A percentile compares a stretch with the other conserved stretches of the same genome.
Conservation (phyloP, 768 basidiomycete genomes). For the Tylopilus intermedius region DNA sequence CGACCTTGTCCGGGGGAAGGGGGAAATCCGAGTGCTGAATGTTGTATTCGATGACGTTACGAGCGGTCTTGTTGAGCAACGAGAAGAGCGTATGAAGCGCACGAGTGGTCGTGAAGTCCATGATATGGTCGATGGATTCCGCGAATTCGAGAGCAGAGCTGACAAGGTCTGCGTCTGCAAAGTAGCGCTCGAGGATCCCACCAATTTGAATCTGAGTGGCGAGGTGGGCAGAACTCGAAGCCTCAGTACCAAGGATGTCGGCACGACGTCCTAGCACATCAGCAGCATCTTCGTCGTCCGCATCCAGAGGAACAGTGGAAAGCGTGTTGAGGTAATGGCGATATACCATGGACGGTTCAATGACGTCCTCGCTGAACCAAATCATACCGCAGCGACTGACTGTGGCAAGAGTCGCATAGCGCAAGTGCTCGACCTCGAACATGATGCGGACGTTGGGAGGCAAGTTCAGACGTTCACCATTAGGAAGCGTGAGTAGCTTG, state of each 20-base stretch:
- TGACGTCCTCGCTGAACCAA: constrained; percentile 98
- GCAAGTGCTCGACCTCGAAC: constrained; percentile 98
- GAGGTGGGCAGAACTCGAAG: constrained; percentile 56
- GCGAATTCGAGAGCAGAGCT: constrained; percentile 74
- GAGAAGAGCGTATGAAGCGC: constrained; percentile 96
- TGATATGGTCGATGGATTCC: constrained; percentile 89
- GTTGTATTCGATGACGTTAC: constrained; percentile 93
- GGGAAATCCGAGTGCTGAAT: constrained; percentile 94
- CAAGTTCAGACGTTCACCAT: constrained; percentile 95
- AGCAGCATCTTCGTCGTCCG: constrained; percentile 76
- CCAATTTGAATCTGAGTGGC: constrained; percentile 73
- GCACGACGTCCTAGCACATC: constrained; percentile 60
- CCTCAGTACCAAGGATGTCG: constrained; percentile 43
- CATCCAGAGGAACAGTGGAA: constrained; percentile 70
- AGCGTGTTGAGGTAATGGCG: constrained; percentile 81
- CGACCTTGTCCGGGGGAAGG: constrained; percentile 73
- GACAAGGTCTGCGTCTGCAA: constrained; percentile 78
- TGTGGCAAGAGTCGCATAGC: constrained; percentile 94
- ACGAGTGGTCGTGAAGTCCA: constrained; percentile 93
- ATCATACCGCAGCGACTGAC: constrained; percentile 99
- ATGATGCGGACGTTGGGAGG: constrained; percentile 97
- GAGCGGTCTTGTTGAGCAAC: constrained; percentile 90
- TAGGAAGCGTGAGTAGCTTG: constrained; percentile 93
- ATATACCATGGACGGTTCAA: constrained; percentile 89
- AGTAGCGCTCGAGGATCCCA: constrained; percentile 72